Base-by-base conservation (phyloP, 2,329 filamentous ascomycete species). In the Alternaria rosae region DNA sequence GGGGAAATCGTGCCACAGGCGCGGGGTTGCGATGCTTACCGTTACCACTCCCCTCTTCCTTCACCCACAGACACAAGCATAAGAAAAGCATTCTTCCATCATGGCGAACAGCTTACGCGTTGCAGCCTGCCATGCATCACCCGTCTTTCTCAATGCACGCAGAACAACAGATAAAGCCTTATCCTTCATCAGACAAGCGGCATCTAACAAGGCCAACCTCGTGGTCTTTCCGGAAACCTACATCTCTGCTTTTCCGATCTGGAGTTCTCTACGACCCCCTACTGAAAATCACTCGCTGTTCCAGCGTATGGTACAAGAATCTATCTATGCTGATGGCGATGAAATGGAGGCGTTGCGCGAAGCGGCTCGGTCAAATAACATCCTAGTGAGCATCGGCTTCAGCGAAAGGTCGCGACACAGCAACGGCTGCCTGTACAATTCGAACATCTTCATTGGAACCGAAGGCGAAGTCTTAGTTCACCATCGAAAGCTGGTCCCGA, bases 181-280 rank as follows among this genome's bases (percentile, higher is more conserved):
- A 41, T 63, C 64, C 0, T 70, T 85, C 9, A 85, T 87, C 57
- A 70, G 80, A 15, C 68, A 80, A 63, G 84, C 85, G 0, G 79
- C 83, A 0, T 60, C 53, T 2, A 78, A 83, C 53, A 68, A 70
- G 0, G 84, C 85, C 8, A 80, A 86, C 21, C 73, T 87, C 4
- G 80, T 87, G 12, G 82, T 86, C 26, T 87, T 87, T 64, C 85
- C 85, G 0, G 85, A 87, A 68, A 81, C 83, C 0, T 85, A 79
- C 67, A 85, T 87, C 43, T 80, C 85, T 0, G 85, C 83, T 0
- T 87, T 86, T 51, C 85, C 86, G 0, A 57, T 85, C 20, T 87
- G 85, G 85, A 83, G 81, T 20, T 76, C 83, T 1, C 21, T 85
- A 0, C 75, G 79, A 0, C 68, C 85, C 0, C 85, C 86, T 0